These are phyloP conservation scores for Tothia fuscella DNA, from an alignment of 2,329 filamentous ascomycete species.

Conservation along the genomic window DNA sequence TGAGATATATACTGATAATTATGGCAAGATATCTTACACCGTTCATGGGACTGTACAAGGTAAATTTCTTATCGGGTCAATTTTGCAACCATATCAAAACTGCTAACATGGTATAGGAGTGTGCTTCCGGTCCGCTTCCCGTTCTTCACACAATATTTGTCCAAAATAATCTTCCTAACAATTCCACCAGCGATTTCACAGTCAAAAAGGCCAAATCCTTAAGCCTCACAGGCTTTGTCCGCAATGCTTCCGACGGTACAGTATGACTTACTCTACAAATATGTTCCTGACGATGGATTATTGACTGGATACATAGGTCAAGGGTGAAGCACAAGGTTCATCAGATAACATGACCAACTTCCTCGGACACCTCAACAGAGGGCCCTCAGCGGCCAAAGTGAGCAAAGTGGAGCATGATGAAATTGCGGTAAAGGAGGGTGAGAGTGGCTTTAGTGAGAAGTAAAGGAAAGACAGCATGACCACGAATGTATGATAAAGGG, in stretches of 20 bases:
- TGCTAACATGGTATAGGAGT: no score
- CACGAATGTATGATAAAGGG: no score
- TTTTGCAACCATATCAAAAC: no score
- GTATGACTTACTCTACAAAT: no score
- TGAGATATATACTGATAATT: not conserved
- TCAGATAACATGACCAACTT: constrained; percentile 54
- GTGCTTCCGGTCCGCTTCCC: constrained; percentile 32
- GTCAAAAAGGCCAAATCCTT: constrained; percentile 31
- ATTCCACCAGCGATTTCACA: constrained; percentile 26
- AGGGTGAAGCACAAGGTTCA: constrained; percentile 76
- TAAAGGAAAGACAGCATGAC: no score
- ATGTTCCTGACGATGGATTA: no score
- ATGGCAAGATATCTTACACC: constrained; percentile 33
- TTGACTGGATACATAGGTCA: no score
- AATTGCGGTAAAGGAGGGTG: constrained; percentile 52
- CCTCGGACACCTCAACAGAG: constrained; percentile 61
- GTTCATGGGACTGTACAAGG: constrained; percentile 36
- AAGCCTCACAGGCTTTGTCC: constrained; percentile 34
- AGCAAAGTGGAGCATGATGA: constrained; percentile 60
- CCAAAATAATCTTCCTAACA: not conserved
- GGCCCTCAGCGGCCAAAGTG: constrained; percentile 61
- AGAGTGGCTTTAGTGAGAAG: constrained; percentile 59
- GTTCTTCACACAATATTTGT: not conserved
- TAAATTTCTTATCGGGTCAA: no score
- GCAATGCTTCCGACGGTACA: constrained; percentile 34